These are phyloP conservation scores for Prunus yedoensis DNA, from an alignment of 331 rosid species.

Conservation along the genomic window DNA sequence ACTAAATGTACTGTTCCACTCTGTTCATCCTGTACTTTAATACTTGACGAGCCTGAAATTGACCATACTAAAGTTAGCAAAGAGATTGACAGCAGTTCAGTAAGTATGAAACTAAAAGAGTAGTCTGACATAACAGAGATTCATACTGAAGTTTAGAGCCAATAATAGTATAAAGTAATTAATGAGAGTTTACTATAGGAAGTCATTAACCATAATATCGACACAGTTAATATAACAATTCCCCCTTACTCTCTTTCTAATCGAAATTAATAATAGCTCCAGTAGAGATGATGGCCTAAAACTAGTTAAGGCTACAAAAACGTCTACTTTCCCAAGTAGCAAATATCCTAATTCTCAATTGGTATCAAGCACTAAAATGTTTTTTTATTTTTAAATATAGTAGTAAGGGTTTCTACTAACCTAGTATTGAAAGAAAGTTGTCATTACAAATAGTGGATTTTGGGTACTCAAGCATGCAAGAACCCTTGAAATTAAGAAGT, in stretches of 20 bases:
- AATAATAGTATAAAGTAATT: not conserved
- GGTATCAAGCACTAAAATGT: not conserved
- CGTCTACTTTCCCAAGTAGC: not conserved
- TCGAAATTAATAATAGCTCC: not conserved
- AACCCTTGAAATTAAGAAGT: not conserved
- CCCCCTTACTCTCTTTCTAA: not conserved
- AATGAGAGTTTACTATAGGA: not conserved
- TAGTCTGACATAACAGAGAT: too few relatives aligned
- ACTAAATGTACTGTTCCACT: conserved; percentile 95
- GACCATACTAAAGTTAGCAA: conserved; percentile 26
- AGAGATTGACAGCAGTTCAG: too few relatives aligned
- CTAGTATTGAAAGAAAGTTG: not conserved
- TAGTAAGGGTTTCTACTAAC: not conserved
- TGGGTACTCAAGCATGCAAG: not conserved
- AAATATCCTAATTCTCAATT: not conserved
- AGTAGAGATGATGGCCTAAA: not conserved
- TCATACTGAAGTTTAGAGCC: not conserved
- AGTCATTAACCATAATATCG: not conserved
- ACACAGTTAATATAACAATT: not conserved
- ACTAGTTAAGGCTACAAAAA: not conserved
- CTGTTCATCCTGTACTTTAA: conserved; percentile 76
- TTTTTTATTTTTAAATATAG: too few relatives aligned
- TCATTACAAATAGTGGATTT: not conserved
- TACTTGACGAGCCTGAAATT: conserved; percentile 86
- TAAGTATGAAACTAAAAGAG: too few relatives aligned